Percentiles rank a stretch among this genome's conserved stretches.
Evolutionary conservation across 352 stramenopile species (phyloP).

Genomic region (Globisporangium irregulare): DNA sequence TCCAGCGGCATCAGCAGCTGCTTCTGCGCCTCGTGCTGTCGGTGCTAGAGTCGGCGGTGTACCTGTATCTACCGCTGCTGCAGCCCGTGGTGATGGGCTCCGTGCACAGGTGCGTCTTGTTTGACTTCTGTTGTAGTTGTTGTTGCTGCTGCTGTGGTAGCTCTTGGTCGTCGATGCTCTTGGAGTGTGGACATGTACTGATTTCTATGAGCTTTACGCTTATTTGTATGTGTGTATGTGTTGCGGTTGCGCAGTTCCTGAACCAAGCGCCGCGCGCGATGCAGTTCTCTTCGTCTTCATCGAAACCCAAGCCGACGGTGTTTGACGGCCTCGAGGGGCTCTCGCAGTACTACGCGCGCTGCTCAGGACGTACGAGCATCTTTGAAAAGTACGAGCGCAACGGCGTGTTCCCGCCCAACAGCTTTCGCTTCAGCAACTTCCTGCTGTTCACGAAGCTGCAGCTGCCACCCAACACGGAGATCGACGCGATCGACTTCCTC

Average conservation of each 20-base stretch:
- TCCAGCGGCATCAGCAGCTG: neutral
- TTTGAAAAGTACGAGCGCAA: constrained; percentile 16
- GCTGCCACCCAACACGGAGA: constrained; percentile 41
- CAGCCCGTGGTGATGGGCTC: neutral
- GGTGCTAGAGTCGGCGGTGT: neutral
- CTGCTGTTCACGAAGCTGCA: constrained; percentile 48
- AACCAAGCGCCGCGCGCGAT: constrained; percentile 6
- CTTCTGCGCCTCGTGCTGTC: neutral
- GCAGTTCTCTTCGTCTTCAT: constrained; percentile 11
- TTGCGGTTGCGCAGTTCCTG: neutral
- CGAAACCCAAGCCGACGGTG: constrained; percentile 10
- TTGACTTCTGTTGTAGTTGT: too few relatives aligned
- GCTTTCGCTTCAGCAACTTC: constrained; percentile 13
- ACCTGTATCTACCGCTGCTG: neutral
- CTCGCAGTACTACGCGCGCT: constrained; percentile 12
- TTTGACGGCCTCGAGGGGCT: constrained; percentile 15
- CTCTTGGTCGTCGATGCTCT: too few relatives aligned
- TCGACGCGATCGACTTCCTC: constrained; percentile 50
- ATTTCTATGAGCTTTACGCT: neutral
- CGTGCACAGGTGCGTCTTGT: neutral
- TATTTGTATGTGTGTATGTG: neutral
- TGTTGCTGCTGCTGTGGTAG: too few relatives aligned
- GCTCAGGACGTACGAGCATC: neutral
- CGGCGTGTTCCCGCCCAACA: constrained; percentile 7
- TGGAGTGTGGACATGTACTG: too few relatives aligned